These are phyloP conservation scores for Neopestalotiopsis clavispora DNA, from an alignment of 2,329 filamentous ascomycete species.

Conservation along the genomic window DNA sequence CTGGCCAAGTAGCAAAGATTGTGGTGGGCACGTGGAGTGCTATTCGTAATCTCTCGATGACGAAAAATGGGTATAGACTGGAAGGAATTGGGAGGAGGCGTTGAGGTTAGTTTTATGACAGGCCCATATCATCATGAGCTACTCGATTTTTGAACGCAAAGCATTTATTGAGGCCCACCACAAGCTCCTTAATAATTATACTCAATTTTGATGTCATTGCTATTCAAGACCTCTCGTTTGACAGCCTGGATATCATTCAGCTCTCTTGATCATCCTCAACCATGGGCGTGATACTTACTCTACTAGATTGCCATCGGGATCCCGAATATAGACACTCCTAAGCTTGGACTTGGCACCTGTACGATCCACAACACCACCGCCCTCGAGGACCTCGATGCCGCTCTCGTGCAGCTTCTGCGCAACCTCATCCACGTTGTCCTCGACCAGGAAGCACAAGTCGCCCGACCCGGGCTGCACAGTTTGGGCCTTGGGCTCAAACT, in stretches of 20 bases:
- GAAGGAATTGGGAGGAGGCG: no score
- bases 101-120: no score
- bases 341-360: slow-evolving; percentile 61
- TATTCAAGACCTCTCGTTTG: slow-evolving; percentile 12
- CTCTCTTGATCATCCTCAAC: background rate
- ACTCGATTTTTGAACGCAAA: no score
- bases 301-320: slow-evolving; percentile 66
- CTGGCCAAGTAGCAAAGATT: no score
- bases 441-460: slow-evolving; percentile 64
- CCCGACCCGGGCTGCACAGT: slow-evolving; percentile 59
- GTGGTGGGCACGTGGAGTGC: no score
- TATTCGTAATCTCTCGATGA: no score
- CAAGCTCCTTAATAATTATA: background rate
- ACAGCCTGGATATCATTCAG: background rate
- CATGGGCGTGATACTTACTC: slow-evolving; percentile 50
- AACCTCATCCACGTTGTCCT: slow-evolving; percentile 53
- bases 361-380: slow-evolving; percentile 54
- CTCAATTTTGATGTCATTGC: background rate
- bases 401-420: slow-evolving; percentile 44
- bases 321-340: slow-evolving; percentile 63
- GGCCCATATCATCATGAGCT: no score
- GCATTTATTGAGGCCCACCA: no score
- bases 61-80: no score
- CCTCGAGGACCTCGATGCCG: slow-evolving; percentile 55
- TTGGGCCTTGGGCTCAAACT: slow-evolving; percentile 64